Percentiles rank a stretch among this genome's conserved stretches.
Evolutionary conservation across 164 flowering plant species (phyloP).

Genomic region (Annona squamosa): DNA sequence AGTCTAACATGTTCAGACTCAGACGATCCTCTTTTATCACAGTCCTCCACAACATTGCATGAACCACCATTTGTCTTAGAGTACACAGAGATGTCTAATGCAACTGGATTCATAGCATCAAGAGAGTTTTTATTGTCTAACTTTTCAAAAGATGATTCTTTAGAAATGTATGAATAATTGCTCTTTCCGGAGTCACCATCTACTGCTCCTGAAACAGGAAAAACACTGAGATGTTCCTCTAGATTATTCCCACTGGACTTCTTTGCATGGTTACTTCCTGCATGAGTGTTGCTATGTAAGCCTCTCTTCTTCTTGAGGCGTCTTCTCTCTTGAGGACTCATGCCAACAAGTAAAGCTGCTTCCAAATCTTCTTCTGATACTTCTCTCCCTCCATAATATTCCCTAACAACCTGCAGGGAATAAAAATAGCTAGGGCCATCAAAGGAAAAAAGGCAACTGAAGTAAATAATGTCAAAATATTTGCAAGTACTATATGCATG

Average conservation of each 20-base stretch:
- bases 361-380: conserved; percentile 74
- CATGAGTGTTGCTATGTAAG: conserved; percentile 27
- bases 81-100: background rate
- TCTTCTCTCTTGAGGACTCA: conserved; percentile 90
- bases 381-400: conserved; percentile 80
- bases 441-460: background rate
- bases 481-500: background rate
- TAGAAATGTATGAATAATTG: conserved; percentile 3
- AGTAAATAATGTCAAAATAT: background rate
- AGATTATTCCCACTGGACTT: conserved; percentile 13
- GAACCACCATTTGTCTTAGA: conserved; percentile 7
- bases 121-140: conserved; percentile 11
- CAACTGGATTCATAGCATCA: conserved; percentile 6
- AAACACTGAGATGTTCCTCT: background rate
- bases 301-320: conserved; percentile 68
- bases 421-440: background rate
- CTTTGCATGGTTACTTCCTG: conserved; percentile 9
- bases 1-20: conserved; percentile 5
- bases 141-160: conserved; percentile 10
- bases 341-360: conserved; percentile 75
- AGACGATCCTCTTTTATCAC: conserved; percentile 12
- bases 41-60: conserved; percentile 3
- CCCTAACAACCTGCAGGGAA: conserved; percentile 51
- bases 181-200: background rate
- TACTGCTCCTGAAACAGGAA: conserved; percentile 10